Evolutionary conservation across 2,329 filamentous ascomycete species (phyloP), one percentile per base, ranked within the genome.

Genomic region (Dactylonectria estremocensis): DNA sequence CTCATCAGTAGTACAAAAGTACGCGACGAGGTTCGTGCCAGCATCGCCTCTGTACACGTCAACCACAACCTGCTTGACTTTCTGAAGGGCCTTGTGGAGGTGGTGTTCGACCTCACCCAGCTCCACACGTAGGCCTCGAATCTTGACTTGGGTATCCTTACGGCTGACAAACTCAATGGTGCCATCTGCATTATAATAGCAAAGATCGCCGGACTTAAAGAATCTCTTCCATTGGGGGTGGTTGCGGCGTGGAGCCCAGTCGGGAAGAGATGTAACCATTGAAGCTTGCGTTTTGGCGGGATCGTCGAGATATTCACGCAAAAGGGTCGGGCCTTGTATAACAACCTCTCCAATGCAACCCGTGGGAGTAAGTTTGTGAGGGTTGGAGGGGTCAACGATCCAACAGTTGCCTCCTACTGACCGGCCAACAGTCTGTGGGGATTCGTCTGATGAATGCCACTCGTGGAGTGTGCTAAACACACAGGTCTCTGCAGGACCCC

Each of bases 101-200:
- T 69, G 63, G 9, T 69, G 43, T 43, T 72, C 71, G 4, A 65
- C 55, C 16, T n/a, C n/a, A n/a, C n/a, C n/a, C n/a, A n/a, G n/a
- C n/a, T n/a, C n/a, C n/a, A n/a, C n/a, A n/a, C n/a, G n/a, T n/a
- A n/a, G n/a, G n/a, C n/a, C n/a, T n/a, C n/a, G n/a, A n/a, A n/a
- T n/a, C n/a, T n/a, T n/a, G n/a, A n/a, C n/a, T n/a, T n/a, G n/a
- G n/a, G n/a, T n/a, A n/a, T n/a, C n/a, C n/a, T n/a, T n/a, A n/a
- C 88, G 79, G 35, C 86, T 86, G 40, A 87, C 70, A 57, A 81
- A 85, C 0, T 76, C 69, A 9, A 86, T 74, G 16, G 66, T 69
- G 4, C 82, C 82, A 57, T 85, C 75, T 0, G 61, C 35, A 24
- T 77, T 66, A 24, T 80, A 78, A 14, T 69, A 66, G 11, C 72